Evolutionary conservation across 495 filamentous ascomycete genomes (phyloP).

Genomic region (Achaetomiella virescens): DNA sequence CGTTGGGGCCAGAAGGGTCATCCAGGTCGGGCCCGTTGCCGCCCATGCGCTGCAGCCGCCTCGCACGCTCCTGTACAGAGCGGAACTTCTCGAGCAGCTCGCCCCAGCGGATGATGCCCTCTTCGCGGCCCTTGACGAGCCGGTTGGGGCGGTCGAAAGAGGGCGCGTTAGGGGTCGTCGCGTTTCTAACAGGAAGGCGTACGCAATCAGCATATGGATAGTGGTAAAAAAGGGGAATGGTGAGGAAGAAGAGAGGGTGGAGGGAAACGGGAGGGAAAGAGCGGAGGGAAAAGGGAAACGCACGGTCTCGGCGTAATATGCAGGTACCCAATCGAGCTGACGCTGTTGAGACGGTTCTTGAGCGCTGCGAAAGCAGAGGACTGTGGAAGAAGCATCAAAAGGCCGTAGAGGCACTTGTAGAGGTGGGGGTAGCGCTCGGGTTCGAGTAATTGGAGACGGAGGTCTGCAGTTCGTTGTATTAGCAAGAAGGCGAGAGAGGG

Average conservation of each 20-base stretch:
- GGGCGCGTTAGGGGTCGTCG: conserved; percentile 40
- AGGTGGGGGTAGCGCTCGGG: conserved; percentile 93
- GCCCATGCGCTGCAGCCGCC: conserved; percentile 40
- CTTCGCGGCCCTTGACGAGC: conserved; percentile 76
- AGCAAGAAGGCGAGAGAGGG: conserved; percentile 9
- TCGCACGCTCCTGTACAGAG: conserved; percentile 73
- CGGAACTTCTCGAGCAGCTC: conserved; percentile 97
- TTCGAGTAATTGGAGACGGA: conserved; percentile 95
- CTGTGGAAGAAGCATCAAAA: conserved; percentile 96
- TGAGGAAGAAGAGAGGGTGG: background rate
- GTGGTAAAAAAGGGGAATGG: background rate
- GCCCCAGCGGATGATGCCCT: conserved; percentile 78
- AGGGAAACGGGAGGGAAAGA: background rate
- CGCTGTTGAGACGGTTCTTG: conserved; percentile 94
- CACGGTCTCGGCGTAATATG: conserved; percentile 79
- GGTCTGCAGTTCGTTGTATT: conserved; percentile 53
- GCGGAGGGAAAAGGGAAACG: conserved; percentile 36
- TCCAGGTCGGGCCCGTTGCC: conserved; percentile 23
- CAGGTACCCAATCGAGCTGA: conserved; percentile 92
- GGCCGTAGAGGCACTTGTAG: conserved; percentile 96
- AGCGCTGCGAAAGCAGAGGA: conserved; percentile 94
- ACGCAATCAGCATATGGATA: no score
- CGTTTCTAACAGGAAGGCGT: no score
- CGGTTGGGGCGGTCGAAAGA: conserved; percentile 73
- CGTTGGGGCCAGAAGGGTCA: conserved; percentile 35